phyloP scores from a whole-genome alignment of 176 grass and related monocot species.

The Musa acuminata region DNA sequence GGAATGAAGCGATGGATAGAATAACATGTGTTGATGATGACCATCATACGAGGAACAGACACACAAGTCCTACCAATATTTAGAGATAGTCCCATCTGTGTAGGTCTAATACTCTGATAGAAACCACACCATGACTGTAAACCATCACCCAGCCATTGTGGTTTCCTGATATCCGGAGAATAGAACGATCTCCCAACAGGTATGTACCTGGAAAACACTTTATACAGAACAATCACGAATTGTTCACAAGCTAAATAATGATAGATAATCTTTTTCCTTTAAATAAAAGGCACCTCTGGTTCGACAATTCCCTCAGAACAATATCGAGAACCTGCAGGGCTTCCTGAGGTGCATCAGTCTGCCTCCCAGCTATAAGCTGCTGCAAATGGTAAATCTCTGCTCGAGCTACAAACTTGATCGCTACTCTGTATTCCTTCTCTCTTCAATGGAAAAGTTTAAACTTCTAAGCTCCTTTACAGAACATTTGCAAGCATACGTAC shows the following conservation, averaged over 20 bases:
- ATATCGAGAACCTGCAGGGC: conserved; percentile 90
- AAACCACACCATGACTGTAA: conserved; percentile 50
- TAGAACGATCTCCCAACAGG: conserved; percentile 56
- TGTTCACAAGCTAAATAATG: not conserved
- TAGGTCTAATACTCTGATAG: conserved; percentile 64
- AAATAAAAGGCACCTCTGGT: conserved; percentile 51
- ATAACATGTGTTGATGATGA: not conserved
- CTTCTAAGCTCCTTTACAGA: too few species aligned
- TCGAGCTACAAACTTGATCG: conserved; percentile 88
- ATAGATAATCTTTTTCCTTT: not conserved
- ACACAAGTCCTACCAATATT: conserved; percentile 35
- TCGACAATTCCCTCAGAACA: conserved; percentile 79
- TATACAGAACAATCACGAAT: not conserved
- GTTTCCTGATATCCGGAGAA: conserved; percentile 17
- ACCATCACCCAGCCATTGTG: conserved; percentile 21
- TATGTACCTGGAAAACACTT: conserved; percentile 22
- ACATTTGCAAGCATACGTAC: too few species aligned
- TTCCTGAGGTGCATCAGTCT: conserved; percentile 78
- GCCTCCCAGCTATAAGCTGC: conserved; percentile 72
- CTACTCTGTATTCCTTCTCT: conserved; percentile 76
- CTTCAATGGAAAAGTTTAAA: conserved; percentile 16
- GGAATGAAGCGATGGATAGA: not conserved
- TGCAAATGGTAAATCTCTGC: conserved; percentile 86
- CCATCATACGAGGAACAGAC: not conserved
- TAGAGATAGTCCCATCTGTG: conserved; percentile 55